Evolutionary conservation across 2,329 filamentous ascomycete species (phyloP).

Genomic region (Cladophialophora carrionii): DNA sequence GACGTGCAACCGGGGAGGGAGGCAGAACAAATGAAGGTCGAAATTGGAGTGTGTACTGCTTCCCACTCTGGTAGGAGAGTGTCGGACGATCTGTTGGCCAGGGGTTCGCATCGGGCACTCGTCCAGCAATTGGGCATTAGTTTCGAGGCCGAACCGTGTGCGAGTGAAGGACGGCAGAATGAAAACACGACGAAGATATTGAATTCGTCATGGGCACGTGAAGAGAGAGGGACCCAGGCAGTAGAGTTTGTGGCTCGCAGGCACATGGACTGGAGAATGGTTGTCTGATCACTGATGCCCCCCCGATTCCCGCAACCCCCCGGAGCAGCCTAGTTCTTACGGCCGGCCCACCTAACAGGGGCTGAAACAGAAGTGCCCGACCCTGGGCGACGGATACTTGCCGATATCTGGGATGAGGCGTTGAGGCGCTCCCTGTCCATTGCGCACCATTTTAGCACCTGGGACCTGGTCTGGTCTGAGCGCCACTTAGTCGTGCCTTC

Average conservation of each 20-base stretch:
- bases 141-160: conserved; percentile 22
- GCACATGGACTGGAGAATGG: conserved; percentile 22
- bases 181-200: conserved; percentile 25
- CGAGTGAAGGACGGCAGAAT: conserved; percentile 15
- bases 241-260: conserved; percentile 17
- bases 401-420: conserved; percentile 29
- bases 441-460: conserved; percentile 21
- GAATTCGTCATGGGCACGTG: conserved; percentile 31
- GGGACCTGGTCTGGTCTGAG: conserved; percentile 16
- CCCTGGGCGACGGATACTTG: conserved; percentile 25
- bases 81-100: conserved; percentile 19
- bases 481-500: conserved; percentile 21
- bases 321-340: conserved; percentile 33
- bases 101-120: conserved; percentile 28
- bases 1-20: conserved; percentile 20
- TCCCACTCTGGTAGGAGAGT: conserved; percentile 26
- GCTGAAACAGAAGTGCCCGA: conserved; percentile 34
- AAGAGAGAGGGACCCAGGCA: conserved; percentile 19
- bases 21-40: conserved; percentile 12
- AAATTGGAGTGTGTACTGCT: conserved; percentile 18
- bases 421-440: conserved; percentile 21
- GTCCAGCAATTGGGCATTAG: conserved; percentile 31
- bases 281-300: conserved; percentile 27
- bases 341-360: conserved; percentile 28
- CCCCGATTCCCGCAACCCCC: conserved; percentile 27